phyloP scores from a whole-genome alignment of 148 eudicot genomes.

The Persicaria maculosa region DNA sequence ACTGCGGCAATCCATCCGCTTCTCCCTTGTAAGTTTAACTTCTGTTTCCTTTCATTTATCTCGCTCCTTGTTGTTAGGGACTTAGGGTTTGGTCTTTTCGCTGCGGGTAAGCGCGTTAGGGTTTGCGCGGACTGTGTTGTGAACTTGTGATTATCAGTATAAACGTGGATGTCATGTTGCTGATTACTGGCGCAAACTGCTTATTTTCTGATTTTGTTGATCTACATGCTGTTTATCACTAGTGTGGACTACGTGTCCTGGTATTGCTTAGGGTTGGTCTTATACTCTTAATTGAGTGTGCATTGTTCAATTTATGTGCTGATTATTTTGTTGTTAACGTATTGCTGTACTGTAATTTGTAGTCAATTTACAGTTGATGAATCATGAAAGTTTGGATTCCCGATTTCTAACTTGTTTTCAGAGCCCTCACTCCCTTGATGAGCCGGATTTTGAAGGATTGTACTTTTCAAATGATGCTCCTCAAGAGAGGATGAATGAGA shows the following conservation, averaged over 20 bases:
- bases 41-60: background rate
- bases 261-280: background rate
- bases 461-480: background rate
- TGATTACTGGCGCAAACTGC: background rate
- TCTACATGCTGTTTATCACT: background rate
- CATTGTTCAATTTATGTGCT: background rate
- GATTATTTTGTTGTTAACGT: background rate
- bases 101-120: background rate
- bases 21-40: background rate
- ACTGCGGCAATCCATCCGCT: background rate
- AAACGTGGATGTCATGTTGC: background rate
- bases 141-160: background rate
- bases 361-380: background rate
- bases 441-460: background rate
- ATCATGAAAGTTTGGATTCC: background rate
- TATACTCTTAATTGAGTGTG: background rate
- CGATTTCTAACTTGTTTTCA: background rate
- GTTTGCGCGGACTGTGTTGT: background rate
- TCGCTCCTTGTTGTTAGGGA: background rate
- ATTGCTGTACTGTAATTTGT: background rate
- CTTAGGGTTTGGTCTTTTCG: background rate
- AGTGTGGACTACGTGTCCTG: background rate
- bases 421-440: background rate
- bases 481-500: background rate
- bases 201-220: background rate